Evolutionary conservation across 129 eudicot genomes (phyloP), one percentile per base, ranked within the genome.

Genomic region (Lactuca sativa): DNA sequence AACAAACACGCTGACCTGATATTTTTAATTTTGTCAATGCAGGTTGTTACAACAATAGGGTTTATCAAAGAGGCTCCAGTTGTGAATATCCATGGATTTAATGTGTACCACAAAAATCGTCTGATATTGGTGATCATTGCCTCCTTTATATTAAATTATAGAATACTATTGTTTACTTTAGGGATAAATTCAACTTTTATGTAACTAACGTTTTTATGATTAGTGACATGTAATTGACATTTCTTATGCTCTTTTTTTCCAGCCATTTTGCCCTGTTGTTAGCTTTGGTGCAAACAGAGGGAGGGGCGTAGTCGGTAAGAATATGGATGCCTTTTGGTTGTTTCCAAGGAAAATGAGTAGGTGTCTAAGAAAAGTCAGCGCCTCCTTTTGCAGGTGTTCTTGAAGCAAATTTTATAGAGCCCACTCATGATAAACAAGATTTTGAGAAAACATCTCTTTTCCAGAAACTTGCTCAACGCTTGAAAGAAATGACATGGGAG

Each of bases 281-380:
- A 80, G 81, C 73, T 82, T 74, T 69, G 58, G 78, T 44, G 10
- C 25, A 59, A 86, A 74, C 63, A 88, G 87, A 79, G 98, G 96
- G 65, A 88, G 95, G 80, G 96, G 98, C 7, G 89, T 92, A 74
- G 96, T 92, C 37, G 98, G 98, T 92, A 74, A 82, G 95, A 62
- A 41, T 64, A 16, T 69, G 30, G 58, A 41, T 75, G 14, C 25
- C 51, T 14, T 47, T 70, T 52, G 64, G 16, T 25, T 12, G 52
- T 65, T 69, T 12, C 62, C 18, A 57, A 62, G 14, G 67, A 59
- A 64, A 49, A 40, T 17, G 11, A 9, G 44, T 21, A 41, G 59
- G 74, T 65, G 53, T 62, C 81, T 48, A 25, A 66, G 1, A 34
- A 36, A 70, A 66, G 4, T 56, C 3, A n/a, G 33, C 4, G 16